Conservation (phyloP, 805 yeast genomes). For the Sporopachydermia lactativora region DNA sequence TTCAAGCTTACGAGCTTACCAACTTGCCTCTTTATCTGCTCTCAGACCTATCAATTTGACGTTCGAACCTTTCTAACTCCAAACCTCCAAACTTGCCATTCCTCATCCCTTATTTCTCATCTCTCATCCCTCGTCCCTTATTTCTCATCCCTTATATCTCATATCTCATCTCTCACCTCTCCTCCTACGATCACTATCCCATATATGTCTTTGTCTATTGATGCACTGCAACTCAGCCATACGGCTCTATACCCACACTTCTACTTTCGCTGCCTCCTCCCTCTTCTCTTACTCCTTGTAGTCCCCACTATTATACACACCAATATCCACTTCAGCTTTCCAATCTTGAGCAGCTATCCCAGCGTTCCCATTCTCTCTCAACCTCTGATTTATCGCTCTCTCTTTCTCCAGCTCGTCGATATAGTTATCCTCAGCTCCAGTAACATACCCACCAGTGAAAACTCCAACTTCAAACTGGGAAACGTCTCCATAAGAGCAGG, state of each 20-base stretch:
- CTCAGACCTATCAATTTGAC: too few species aligned
- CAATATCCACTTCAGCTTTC: conserved; percentile 68
- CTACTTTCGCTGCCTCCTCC: too few species aligned
- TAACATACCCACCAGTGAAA: conserved; percentile 84
- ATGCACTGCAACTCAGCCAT: not conserved
- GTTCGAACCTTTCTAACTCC: too few species aligned
- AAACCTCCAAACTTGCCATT: too few species aligned
- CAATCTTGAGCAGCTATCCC: conserved; percentile 34
- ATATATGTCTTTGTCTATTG: not conserved
- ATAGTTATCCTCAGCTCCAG: conserved; percentile 84
- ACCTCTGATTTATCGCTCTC: conserved; percentile 61
- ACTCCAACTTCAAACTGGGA: conserved; percentile 88
- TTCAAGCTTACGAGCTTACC: too few species aligned
- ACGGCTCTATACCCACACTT: not conserved
- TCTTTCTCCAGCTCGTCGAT: conserved; percentile 68
- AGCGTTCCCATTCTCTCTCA: conserved; percentile 32
- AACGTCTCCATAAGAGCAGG: conserved; percentile 40
- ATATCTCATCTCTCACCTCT: not conserved
- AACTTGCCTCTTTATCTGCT: too few species aligned
- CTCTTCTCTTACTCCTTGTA: conserved; percentile 18
- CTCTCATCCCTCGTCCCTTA: conserved; percentile 5
- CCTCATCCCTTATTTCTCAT: not conserved
- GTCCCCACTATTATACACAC: conserved; percentile 45
- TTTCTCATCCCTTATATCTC: conserved; percentile 5
- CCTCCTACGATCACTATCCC: conserved; percentile 3